Evolutionary conservation across 1,139 yeast genomes (phyloP).

Genomic region (Hansenula lynferdii): DNA sequence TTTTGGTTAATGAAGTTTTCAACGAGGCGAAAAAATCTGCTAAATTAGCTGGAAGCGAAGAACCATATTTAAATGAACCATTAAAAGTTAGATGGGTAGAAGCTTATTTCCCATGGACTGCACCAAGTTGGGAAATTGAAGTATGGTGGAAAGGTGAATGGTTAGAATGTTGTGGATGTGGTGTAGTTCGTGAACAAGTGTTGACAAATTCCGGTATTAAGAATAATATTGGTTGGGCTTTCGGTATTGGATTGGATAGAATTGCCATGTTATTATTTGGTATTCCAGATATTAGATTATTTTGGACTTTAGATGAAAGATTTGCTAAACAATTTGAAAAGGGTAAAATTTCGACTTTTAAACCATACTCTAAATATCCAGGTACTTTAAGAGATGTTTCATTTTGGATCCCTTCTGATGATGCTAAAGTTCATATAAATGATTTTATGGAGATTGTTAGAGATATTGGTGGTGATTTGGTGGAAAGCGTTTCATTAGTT

Average conservation of each 20-base stretch:
- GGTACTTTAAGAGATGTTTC: constrained; percentile 84
- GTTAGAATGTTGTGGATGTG: constrained; percentile 98
- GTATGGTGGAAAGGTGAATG: constrained; percentile 99
- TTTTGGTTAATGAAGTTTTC: constrained; percentile 79
- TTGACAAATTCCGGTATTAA: constrained; percentile 65
- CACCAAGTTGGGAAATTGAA: constrained; percentile 98
- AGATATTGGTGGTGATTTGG: constrained; percentile 78
- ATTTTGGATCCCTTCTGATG: constrained; percentile 68
- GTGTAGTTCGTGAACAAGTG: constrained; percentile 79
- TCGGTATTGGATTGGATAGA: constrained; percentile 93
- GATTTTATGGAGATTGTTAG: constrained; percentile 94
- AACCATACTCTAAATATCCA: constrained; percentile 89
- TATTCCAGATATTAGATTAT: constrained; percentile 88
- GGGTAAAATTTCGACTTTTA: constrained; percentile 66
- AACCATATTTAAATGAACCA: constrained; percentile 65
- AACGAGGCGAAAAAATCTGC: constrained; percentile 70
- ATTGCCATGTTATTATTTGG: constrained; percentile 95
- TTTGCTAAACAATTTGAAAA: constrained; percentile 67
- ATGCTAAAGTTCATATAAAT: constrained; percentile 55
- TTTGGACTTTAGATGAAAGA: constrained; percentile 85
- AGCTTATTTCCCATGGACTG: constrained; percentile 97
- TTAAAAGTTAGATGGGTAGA: constrained; percentile 92
- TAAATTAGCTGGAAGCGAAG: constrained; percentile 57
- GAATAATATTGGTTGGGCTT: constrained; percentile 89
- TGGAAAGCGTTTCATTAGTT: constrained; percentile 75